phyloP scores from a whole-genome alignment of 202 grass and related monocot genomes.

The Dendrocalamus latiflorus region DNA sequence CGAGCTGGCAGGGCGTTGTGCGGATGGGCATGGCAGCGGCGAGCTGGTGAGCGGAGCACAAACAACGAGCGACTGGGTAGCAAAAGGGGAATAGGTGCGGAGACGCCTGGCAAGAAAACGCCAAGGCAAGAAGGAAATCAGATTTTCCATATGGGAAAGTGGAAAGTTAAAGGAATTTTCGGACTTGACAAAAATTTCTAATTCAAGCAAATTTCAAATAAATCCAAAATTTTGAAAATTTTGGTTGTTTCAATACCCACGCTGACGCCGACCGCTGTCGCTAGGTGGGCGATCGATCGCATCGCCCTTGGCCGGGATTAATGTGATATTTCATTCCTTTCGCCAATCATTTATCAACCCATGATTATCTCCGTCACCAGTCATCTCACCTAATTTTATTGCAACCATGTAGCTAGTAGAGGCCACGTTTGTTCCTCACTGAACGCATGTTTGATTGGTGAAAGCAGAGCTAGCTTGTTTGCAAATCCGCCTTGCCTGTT shows the following conservation, averaged over 20 bases:
- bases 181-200: no score
- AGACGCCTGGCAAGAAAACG: no score
- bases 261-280: not conserved
- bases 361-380: not conserved
- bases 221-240: no score
- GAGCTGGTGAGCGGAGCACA: no score
- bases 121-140: no score
- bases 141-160: no score
- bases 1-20: no score
- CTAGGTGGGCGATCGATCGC: conserved; percentile 32
- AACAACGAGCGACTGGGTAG: no score
- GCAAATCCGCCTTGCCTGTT: not conserved
- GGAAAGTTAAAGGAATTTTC: no score
- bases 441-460: not conserved
- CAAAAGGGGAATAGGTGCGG: no score
- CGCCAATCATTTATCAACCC: not conserved
- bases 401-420: not conserved
- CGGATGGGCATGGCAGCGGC: no score
- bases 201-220: no score
- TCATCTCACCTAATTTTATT: not conserved
- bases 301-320: not conserved
- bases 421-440: not conserved
- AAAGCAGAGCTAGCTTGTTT: not conserved
- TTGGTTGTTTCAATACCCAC: not conserved
- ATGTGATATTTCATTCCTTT: not conserved